Conservation (phyloP, 2,329 filamentous ascomycete species). For the Aspergillus sp. region DNA sequence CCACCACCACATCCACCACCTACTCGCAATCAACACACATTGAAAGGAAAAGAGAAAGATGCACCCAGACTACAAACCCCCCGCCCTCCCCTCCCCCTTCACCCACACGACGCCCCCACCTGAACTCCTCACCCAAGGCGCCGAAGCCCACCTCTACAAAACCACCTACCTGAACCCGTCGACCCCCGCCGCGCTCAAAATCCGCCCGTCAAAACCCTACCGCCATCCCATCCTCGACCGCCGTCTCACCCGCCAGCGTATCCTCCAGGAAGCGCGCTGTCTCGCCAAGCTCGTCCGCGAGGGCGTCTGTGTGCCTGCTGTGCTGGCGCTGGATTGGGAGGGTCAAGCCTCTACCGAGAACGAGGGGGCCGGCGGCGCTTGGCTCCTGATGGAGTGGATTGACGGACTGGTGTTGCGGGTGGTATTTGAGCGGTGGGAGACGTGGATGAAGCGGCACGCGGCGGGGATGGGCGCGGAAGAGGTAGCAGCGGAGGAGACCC, state of each 20-base stretch:
- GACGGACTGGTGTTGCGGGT: slow-evolving; percentile 68
- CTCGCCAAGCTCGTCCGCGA: slow-evolving; percentile 75
- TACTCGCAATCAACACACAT: neutral
- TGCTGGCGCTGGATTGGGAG: slow-evolving; percentile 68
- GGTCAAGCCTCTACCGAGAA: slow-evolving; percentile 51
- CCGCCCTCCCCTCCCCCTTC: slow-evolving; percentile 63
- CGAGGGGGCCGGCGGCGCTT: slow-evolving; percentile 64
- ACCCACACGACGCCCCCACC: slow-evolving; percentile 62
- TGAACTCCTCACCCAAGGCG: slow-evolving; percentile 82
- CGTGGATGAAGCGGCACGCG: slow-evolving; percentile 41
- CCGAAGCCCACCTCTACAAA: slow-evolving; percentile 90
- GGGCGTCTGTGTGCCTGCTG: slow-evolving; percentile 76
- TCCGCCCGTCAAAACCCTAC: slow-evolving; percentile 88
- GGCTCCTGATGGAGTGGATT: slow-evolving; percentile 85
- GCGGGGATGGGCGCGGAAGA: slow-evolving; percentile 29
- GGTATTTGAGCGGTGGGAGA: slow-evolving; percentile 68
- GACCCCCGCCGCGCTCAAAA: slow-evolving; percentile 77
- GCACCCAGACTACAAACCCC: slow-evolving; percentile 24
- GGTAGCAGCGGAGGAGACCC: slow-evolving; percentile 44
- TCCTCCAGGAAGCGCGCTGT: slow-evolving; percentile 85
- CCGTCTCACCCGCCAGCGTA: slow-evolving; percentile 80
- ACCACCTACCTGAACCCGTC: slow-evolving; percentile 72
- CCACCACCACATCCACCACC: neutral
- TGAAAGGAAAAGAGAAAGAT: neutral
- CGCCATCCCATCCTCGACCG: slow-evolving; percentile 85